phyloP scores from a whole-genome alignment of 495 filamentous ascomycete species.

The Penicillium coffeae region DNA sequence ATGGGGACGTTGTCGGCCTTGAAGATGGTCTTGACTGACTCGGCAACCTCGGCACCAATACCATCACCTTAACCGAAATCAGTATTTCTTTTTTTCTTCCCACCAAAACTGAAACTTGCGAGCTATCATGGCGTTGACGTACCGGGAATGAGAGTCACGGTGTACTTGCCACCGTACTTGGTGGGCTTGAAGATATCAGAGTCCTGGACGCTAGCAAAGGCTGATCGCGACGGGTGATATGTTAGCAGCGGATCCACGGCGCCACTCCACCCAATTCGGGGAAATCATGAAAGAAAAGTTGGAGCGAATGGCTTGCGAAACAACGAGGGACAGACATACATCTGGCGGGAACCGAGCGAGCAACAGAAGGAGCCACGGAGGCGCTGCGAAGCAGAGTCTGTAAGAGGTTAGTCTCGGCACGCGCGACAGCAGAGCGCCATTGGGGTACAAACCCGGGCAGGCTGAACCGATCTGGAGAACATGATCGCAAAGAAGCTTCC shows the following conservation, averaged over 20 bases:
- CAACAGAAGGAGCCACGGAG: conserved; percentile 32
- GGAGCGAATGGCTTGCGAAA: not conserved
- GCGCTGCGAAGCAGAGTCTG: conserved; percentile 44
- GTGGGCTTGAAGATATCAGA: conserved; percentile 96
- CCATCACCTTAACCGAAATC: conserved; percentile 64
- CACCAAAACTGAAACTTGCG: not conserved
- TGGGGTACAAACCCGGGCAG: conserved; percentile 21
- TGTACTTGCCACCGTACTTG: conserved; percentile 99
- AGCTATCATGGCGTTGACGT: conserved; percentile 22
- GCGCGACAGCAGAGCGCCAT: conserved; percentile 1
- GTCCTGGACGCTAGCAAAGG: conserved; percentile 66
- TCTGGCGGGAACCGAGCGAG: conserved; percentile 37
- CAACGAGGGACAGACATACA: conserved; percentile 30
- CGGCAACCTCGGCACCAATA: conserved; percentile 96
- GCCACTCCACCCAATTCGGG: too few species aligned
- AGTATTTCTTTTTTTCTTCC: not conserved
- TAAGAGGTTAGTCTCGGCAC: conserved; percentile 14
- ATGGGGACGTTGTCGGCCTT: conserved; percentile 99
- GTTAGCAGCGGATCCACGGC: conserved; percentile 21
- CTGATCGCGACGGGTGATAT: conserved; percentile 24
- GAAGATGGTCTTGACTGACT: conserved; percentile 97
- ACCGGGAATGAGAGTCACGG: conserved; percentile 95
- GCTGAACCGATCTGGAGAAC: conserved; percentile 29
- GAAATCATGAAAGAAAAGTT: too few species aligned
- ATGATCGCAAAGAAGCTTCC: conserved; percentile 15